Conservation (phyloP, 2,329 filamentous ascomycete genomes). For the Clathrospora elynae region DNA sequence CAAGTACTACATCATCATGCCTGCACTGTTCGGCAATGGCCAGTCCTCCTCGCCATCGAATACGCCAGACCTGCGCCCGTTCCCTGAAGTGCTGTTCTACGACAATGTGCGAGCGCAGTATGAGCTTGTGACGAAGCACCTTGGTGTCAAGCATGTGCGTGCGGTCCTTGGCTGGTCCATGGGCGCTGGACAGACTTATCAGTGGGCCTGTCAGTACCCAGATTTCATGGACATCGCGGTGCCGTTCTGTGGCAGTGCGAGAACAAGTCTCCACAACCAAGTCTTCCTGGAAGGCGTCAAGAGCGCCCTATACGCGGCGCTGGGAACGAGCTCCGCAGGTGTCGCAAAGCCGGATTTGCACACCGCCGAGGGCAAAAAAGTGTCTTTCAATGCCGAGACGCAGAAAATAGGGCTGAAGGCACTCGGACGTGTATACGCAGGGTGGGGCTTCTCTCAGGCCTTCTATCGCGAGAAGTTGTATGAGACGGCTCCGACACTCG, state of each 20-base stretch:
- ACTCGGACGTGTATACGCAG: slow-evolving; percentile 75
- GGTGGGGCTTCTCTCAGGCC: slow-evolving; percentile 79
- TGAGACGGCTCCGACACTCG: slow-evolving; percentile 60
- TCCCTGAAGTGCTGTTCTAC: slow-evolving; percentile 67
- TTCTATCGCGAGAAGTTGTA: slow-evolving; percentile 77
- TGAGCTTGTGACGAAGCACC: slow-evolving; percentile 65
- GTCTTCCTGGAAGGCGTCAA: slow-evolving; percentile 71
- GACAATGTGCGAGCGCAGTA: slow-evolving; percentile 73
- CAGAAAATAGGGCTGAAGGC: slow-evolving; percentile 67
- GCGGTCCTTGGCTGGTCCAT: slow-evolving; percentile 73
- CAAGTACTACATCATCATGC: slow-evolving; percentile 71
- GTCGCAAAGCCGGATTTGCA: slow-evolving; percentile 40
- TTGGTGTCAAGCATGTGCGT: slow-evolving; percentile 64
- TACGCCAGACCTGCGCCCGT: slow-evolving; percentile 58
- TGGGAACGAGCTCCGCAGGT: slow-evolving; percentile 60
- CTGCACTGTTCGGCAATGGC: slow-evolving; percentile 71
- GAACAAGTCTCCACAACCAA: slow-evolving; percentile 69
- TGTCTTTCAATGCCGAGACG: slow-evolving; percentile 60
- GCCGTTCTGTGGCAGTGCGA: slow-evolving; percentile 70
- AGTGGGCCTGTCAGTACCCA: slow-evolving; percentile 67
- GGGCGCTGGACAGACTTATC: slow-evolving; percentile 69
- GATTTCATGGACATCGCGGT: slow-evolving; percentile 69
- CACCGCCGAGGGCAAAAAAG: slow-evolving; percentile 29
- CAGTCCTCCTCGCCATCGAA: slow-evolving; percentile 72
- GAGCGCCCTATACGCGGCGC: slow-evolving; percentile 62